Percentiles rank a stretch among this genome's conserved stretches.
Evolutionary conservation across 2,329 filamentous ascomycete genomes (phyloP).

Genomic region (Clarireedia homoeocarpa): DNA sequence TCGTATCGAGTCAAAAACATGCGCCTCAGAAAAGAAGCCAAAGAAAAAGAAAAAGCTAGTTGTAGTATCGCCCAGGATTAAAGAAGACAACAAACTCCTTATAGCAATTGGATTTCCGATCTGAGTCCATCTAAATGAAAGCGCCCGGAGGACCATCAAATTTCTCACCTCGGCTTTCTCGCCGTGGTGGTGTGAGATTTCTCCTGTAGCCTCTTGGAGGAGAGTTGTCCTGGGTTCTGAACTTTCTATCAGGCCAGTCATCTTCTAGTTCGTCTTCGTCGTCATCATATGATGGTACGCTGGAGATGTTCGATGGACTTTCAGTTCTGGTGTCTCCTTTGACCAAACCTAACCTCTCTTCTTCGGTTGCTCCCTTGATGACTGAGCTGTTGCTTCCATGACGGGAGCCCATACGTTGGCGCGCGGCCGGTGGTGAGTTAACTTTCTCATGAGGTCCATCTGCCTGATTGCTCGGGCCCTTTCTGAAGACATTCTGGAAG

Average conservation of each 20-base stretch:
- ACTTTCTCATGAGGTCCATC: constrained; percentile 19
- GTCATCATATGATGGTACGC: constrained; percentile 17
- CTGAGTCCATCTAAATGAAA: no score
- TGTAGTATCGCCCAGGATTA: no score
- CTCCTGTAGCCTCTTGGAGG: not conserved
- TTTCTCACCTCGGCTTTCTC: not conserved
- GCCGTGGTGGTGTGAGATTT: not conserved
- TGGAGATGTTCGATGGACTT: constrained; percentile 10
- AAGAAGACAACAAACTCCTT: no score
- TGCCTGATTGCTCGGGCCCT: constrained; percentile 11
- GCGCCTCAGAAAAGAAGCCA: no score
- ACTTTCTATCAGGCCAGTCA: not conserved
- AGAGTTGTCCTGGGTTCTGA: not conserved
- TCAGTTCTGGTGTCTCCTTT: constrained; percentile 50
- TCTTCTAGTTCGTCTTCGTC: constrained; percentile 15
- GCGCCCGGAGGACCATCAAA: not conserved
- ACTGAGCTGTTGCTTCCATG: constrained; percentile 32
- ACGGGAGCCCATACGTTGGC: constrained; percentile 31
- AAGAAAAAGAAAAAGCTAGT: no score
- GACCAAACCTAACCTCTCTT: constrained; percentile 78
- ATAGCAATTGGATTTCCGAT: no score
- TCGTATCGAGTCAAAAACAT: no score
- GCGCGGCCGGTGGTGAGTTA: constrained; percentile 30
- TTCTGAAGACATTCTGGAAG: constrained; percentile 73
- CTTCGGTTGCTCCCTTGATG: constrained; percentile 60